A percentile compares a stretch with the other conserved stretches of the same genome.
Conservation (phyloP, 2,329 filamentous ascomycete genomes). For the Bipolaris cookei region DNA sequence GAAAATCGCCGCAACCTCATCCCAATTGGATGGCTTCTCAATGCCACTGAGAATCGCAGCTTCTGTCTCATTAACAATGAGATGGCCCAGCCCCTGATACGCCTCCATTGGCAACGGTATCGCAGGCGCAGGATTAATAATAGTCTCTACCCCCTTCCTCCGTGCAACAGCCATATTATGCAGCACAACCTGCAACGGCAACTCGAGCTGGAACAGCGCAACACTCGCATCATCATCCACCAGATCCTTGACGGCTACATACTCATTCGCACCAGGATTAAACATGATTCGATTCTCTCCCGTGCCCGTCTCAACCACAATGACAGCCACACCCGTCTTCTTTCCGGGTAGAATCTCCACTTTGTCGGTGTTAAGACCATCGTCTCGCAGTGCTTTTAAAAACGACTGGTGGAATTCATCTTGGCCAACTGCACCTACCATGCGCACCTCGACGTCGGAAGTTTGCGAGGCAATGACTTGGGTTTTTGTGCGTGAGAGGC, state of each 20-base stretch:
- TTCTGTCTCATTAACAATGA: conserved; percentile 92
- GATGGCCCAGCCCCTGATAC: conserved; percentile 72
- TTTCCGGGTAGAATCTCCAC: conserved; percentile 51
- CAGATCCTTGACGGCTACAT: conserved; percentile 47
- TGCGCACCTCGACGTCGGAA: conserved; percentile 53
- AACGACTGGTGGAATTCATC: conserved; percentile 53
- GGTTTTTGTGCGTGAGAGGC: conserved; percentile 68
- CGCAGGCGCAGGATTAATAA: conserved; percentile 84
- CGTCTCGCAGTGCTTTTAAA: conserved; percentile 52
- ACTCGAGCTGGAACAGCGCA: conserved; percentile 56
- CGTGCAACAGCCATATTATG: conserved; percentile 47
- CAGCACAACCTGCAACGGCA: conserved; percentile 51
- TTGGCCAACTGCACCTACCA: conserved; percentile 58
- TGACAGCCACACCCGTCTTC: conserved; percentile 58
- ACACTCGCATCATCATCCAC: conserved; percentile 52
- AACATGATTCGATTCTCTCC: conserved; percentile 60
- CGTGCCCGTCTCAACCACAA: conserved; percentile 55
- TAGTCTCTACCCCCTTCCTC: conserved; percentile 57
- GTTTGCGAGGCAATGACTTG: conserved; percentile 31
- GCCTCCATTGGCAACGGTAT: conserved; percentile 69
- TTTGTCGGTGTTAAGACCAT: conserved; percentile 52
- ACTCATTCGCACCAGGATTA: conserved; percentile 55
- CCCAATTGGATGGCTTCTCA: conserved; percentile 41
- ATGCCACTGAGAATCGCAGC: conserved; percentile 72
- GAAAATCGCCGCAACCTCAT: conserved; percentile 58